Percentiles rank a stretch among this genome's conserved stretches.
These are phyloP conservation scores for Zygoascus sp. DNA, from an alignment of 1,139 yeast species.

Conservation along the genomic window DNA sequence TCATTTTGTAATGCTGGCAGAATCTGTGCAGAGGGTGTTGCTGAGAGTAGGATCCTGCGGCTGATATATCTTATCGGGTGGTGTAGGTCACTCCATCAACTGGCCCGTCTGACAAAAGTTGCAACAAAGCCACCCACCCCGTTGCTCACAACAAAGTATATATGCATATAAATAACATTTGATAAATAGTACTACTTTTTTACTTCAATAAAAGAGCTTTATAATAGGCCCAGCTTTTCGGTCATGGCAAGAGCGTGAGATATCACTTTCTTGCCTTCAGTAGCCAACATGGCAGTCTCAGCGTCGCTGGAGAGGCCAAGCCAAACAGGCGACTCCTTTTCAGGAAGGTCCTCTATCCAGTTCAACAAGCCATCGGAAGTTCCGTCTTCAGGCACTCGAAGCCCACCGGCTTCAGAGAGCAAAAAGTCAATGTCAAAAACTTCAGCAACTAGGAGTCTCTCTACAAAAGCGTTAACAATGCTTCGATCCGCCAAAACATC, in stretches of 20 bases:
- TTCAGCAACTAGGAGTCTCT: slow-evolving; percentile 32
- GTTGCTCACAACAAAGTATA: no score
- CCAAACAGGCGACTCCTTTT: slow-evolving; percentile 60
- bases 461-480: slow-evolving; percentile 32
- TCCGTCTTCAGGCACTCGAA: slow-evolving; percentile 47
- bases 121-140: no score
- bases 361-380: slow-evolving; percentile 35
- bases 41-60: no score
- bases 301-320: slow-evolving; percentile 50
- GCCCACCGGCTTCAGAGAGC: slow-evolving; percentile 31
- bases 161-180: background rate
- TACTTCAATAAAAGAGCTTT: background rate
- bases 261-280: slow-evolving; percentile 20
- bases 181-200: background rate
- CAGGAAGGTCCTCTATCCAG: slow-evolving; percentile 59
- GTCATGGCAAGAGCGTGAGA: background rate
- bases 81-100: background rate
- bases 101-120: no score
- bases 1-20: background rate
- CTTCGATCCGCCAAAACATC: slow-evolving; percentile 45
- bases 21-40: no score
- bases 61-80: background rate
- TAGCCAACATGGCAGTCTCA: slow-evolving; percentile 33
- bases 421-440: slow-evolving; percentile 39
- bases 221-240: background rate